phyloP scores from a whole-genome alignment of 2,329 filamentous ascomycete species.

The Penicillium sp. region DNA sequence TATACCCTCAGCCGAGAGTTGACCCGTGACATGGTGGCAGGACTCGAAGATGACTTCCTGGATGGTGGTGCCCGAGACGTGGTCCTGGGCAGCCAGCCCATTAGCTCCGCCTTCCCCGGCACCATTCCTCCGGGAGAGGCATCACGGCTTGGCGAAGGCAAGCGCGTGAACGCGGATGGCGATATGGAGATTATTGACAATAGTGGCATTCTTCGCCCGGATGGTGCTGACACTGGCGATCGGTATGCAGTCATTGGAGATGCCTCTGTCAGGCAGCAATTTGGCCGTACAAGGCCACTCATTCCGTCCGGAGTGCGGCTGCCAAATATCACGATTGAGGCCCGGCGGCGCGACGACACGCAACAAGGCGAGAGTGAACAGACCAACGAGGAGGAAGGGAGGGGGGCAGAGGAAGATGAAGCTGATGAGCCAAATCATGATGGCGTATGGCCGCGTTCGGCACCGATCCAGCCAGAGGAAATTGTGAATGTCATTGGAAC shows the following conservation, averaged over 20 bases:
- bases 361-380: constrained; percentile 15
- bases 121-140: constrained; percentile 59
- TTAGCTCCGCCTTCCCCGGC: constrained; percentile 72
- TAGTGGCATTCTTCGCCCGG: constrained; percentile 54
- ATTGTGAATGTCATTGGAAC: constrained; percentile 39
- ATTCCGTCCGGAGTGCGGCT: constrained; percentile 27
- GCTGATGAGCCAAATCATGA: constrained; percentile 26
- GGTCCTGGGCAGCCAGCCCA: constrained; percentile 65
- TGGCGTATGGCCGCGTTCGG: constrained; percentile 36
- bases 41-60: constrained; percentile 69
- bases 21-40: constrained; percentile 74
- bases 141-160: constrained; percentile 59
- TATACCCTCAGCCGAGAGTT: constrained; percentile 87
- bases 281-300: constrained; percentile 29
- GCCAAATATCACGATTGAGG: constrained; percentile 10
- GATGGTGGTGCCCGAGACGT: constrained; percentile 71
- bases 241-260: constrained; percentile 56
- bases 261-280: constrained; percentile 35
- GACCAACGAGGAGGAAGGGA: constrained; percentile 19
- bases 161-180: constrained; percentile 57
- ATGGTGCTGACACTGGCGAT: constrained; percentile 55
- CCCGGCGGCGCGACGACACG: constrained; percentile 4
- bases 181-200: constrained; percentile 60
- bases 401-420: constrained; percentile 17
- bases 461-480: constrained; percentile 37